Evolutionary conservation across 768 basidiomycete species (phyloP), one percentile per base, ranked within the genome.

Genomic region (Boletus fagicola): DNA sequence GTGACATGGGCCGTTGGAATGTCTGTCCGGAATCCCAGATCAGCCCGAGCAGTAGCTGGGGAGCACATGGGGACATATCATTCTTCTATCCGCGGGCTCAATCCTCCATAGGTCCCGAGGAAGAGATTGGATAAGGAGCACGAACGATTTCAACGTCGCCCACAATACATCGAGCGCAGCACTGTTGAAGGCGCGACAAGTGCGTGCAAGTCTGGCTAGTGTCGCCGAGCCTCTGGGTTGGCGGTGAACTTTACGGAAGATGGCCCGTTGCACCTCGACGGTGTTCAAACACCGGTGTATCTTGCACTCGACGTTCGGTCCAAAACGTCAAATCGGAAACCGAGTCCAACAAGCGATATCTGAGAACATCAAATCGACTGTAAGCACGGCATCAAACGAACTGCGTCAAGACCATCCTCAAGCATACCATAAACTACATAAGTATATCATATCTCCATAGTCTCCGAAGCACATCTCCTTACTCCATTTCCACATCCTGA

Each of bases 401-500:
- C 12, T 22, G 30, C 20, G 22, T 13, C 20, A 8, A 22, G 12
- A 42, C 51, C 16, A 26, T 26, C 24, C 39, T 22, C 49, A 28
- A 52, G 52, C 49, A 58, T 45, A 56, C 20, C 54, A 55, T 59
- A 65, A 56, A 54, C 61, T 68, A 65, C 63, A 61, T 50, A 61
- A 65, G 58, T 57, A 60, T 53, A 59, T 20, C 62, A 26, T 50
- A 58, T 51, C 48, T 12, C 18, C 31, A 26, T 11, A 12, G 11
- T 16, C 5, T 50, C 40, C 22, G 15, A 26, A 48, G 33, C 16
- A 13, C 24, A 38, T 24, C 31, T 36, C n/a, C 36, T 62, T 61
- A 79, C 13, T 73, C 76, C 83, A 85, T 85, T 50, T 84, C 83
- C 35, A 84, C 80, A 65, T 86, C 83, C 47, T 77, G 76, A 22